Conservation (phyloP, 768 basidiomycete species). For the Chalciporus sphaerocephalus region DNA sequence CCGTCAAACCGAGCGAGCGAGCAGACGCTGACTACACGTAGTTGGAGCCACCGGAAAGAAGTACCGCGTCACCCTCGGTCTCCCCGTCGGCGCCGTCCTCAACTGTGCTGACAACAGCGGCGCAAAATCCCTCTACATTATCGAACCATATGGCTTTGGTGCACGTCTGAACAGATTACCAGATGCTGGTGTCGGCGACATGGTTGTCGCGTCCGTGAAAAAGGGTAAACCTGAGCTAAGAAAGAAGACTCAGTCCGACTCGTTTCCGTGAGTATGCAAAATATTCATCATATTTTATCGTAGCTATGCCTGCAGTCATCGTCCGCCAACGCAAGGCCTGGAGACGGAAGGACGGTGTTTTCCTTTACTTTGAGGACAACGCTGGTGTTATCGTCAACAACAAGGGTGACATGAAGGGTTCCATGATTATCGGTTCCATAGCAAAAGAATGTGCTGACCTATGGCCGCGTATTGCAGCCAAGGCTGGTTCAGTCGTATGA, state of each 20-base stretch:
- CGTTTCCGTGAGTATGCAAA: neutral
- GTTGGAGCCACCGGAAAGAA: slow-evolving; percentile 83
- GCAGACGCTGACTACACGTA: slow-evolving; percentile 18
- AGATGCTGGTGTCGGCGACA: slow-evolving; percentile 91
- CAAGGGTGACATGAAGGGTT: slow-evolving; percentile 99
- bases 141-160: slow-evolving; percentile 94
- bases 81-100: slow-evolving; percentile 89
- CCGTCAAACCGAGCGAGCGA: neutral
- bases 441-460: slow-evolving; percentile 99
- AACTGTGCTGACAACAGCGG: slow-evolving; percentile 99
- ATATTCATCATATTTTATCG: slow-evolving; percentile 5
- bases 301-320: slow-evolving; percentile 96
- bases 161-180: slow-evolving; percentile 96
- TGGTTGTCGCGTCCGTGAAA: slow-evolving; percentile 97
- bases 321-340: slow-evolving; percentile 98
- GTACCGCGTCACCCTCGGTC: slow-evolving; percentile 92
- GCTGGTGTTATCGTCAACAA: slow-evolving; percentile 97
- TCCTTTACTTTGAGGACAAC: slow-evolving; percentile 99
- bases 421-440: slow-evolving; percentile 92
- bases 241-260: slow-evolving; percentile 87
- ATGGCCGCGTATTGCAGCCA: slow-evolving; percentile 99
- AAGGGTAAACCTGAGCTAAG: slow-evolving; percentile 99
- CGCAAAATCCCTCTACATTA: slow-evolving; percentile 91
- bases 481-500: slow-evolving; percentile 97
- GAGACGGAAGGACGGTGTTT: slow-evolving; percentile 96